Conservation (phyloP, 2,329 filamentous ascomycete genomes). For the Colletotrichum sp. region DNA sequence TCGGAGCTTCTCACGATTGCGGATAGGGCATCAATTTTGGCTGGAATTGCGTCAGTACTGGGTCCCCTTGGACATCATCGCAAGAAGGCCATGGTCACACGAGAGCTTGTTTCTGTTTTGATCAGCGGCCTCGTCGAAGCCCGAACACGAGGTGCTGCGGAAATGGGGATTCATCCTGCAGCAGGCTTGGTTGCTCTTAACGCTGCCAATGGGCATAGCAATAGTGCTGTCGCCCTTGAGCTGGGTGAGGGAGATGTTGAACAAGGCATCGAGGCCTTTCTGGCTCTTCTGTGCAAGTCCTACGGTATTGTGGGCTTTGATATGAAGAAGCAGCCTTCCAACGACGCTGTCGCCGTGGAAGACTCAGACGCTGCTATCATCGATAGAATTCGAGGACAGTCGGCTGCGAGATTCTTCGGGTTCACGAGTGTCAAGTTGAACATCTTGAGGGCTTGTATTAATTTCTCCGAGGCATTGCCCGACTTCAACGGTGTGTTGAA, state of each 20-base stretch:
- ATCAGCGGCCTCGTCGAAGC: slow-evolving; percentile 89
- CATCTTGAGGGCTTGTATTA: slow-evolving; percentile 86
- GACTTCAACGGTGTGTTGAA: slow-evolving; percentile 90
- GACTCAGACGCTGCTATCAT: slow-evolving; percentile 60
- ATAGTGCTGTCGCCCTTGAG: slow-evolving; percentile 61
- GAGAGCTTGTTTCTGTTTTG: slow-evolving; percentile 82
- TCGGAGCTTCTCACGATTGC: slow-evolving; percentile 73
- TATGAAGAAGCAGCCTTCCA: slow-evolving; percentile 30
- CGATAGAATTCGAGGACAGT: slow-evolving; percentile 64
- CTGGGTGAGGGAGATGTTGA: slow-evolving; percentile 70
- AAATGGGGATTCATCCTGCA: slow-evolving; percentile 93
- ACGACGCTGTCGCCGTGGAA: slow-evolving; percentile 28
- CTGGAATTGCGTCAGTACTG: slow-evolving; percentile 87
- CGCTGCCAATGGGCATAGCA: slow-evolving; percentile 52
- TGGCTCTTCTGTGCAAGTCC: slow-evolving; percentile 64
- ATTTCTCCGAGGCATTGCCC: slow-evolving; percentile 90
- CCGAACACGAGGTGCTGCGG: slow-evolving; percentile 90
- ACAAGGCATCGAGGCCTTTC: slow-evolving; percentile 67
- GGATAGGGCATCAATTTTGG: slow-evolving; percentile 80
- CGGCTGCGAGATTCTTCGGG: slow-evolving; percentile 71
- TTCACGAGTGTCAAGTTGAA: slow-evolving; percentile 83
- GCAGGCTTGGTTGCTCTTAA: slow-evolving; percentile 81
- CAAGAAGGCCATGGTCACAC: slow-evolving; percentile 90
- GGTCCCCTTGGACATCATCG: slow-evolving; percentile 79
- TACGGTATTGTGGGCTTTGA: slow-evolving; percentile 68